phyloP scores from a whole-genome alignment of 306 rosid genomes.

The peach (Prunus persica) region DNA sequence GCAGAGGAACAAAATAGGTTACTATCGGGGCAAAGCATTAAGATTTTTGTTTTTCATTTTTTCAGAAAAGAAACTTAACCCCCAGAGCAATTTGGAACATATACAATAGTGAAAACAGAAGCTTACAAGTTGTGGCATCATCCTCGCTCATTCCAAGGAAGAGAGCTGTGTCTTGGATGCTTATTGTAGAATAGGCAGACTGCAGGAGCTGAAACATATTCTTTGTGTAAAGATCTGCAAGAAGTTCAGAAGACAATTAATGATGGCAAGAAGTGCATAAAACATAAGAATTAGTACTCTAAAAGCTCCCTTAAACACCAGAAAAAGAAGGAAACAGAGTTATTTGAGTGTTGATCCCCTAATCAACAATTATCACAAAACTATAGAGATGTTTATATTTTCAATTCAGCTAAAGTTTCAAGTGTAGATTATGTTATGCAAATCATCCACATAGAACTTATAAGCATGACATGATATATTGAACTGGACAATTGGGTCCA shows the following conservation, averaged over 20 bases:
- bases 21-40: background rate
- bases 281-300: background rate
- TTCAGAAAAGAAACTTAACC: background rate
- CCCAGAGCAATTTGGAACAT: background rate
- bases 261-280: background rate
- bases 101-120: slow-evolving; percentile 1
- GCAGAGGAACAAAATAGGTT: background rate
- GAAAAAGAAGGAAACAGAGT: background rate
- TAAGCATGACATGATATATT: background rate
- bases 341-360: background rate
- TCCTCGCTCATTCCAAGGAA: slow-evolving; percentile 81
- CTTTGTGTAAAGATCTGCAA: slow-evolving; percentile 79
- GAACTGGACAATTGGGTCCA: background rate
- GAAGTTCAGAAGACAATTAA: slow-evolving; percentile 14
- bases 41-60: background rate
- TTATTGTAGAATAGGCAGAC: slow-evolving; percentile 90
- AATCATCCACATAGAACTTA: background rate
- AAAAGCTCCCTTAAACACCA: background rate
- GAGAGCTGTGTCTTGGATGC: slow-evolving; percentile 68
- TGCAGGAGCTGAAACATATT: slow-evolving; percentile 79
- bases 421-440: background rate
- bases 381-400: background rate
- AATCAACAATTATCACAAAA: background rate
- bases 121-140: slow-evolving; percentile 68
- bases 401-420: background rate